These are phyloP conservation scores for Choiromyces venosus DNA, from an alignment of 495 filamentous ascomycete genomes.

Conservation along the genomic window DNA sequence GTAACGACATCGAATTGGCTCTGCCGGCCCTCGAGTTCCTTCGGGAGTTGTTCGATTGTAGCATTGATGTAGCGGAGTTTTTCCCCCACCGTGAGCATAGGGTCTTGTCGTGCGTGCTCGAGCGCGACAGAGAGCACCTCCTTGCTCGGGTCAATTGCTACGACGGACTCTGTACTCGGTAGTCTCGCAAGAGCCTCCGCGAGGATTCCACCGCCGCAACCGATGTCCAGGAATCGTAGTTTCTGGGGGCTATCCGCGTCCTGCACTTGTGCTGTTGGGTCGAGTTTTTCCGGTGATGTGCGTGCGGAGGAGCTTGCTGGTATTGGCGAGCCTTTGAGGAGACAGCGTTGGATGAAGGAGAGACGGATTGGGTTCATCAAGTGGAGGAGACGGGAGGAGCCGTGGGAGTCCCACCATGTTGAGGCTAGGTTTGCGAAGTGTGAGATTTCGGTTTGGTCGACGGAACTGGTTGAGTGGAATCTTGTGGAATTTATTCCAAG, in stretches of 20 bases:
- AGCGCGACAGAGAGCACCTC: slow-evolving; percentile 75
- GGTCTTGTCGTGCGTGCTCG: slow-evolving; percentile 65
- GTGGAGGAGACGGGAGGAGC: slow-evolving; percentile 84
- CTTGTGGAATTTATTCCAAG: not conserved
- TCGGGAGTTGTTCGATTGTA: slow-evolving; percentile 27
- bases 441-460: slow-evolving; percentile 79
- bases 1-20: slow-evolving; percentile 50
- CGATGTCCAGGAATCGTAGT: slow-evolving; percentile 79
- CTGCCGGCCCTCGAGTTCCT: slow-evolving; percentile 6
- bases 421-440: slow-evolving; percentile 92
- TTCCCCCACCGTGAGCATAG: slow-evolving; percentile 49
- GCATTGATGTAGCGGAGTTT: slow-evolving; percentile 66
- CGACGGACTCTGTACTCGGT: slow-evolving; percentile 58
- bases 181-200: slow-evolving; percentile 85
- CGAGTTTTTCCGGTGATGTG: slow-evolving; percentile 7
- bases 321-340: slow-evolving; percentile 46
- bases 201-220: slow-evolving; percentile 95
- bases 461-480: slow-evolving; percentile 52
- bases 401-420: slow-evolving; percentile 96
- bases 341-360: slow-evolving; percentile 76
- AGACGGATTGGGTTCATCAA: slow-evolving; percentile 97
- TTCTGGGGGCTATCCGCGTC: slow-evolving; percentile 16
- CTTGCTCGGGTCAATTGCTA: slow-evolving; percentile 76
- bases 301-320: slow-evolving; percentile 28
- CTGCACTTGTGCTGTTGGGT: slow-evolving; percentile 36